Evolutionary conservation across 768 basidiomycete species (phyloP), one percentile per base, ranked within the genome.

Genomic region (Leccinellum luteum): DNA sequence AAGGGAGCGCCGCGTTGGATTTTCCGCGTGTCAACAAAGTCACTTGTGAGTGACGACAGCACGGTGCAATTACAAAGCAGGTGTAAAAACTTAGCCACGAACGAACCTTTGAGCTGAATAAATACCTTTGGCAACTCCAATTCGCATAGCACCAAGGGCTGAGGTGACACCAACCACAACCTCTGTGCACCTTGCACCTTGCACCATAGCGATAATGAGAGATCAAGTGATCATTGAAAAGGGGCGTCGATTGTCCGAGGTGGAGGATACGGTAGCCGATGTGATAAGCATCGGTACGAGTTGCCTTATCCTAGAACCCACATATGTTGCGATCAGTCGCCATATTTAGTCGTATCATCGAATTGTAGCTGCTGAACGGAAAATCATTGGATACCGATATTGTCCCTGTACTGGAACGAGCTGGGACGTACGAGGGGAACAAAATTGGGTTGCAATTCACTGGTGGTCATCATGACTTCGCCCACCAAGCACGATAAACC

Each of bases 181-280:
- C 94, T 82, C 87, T 88, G 92, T n/a, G 92, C 83, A 52, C 92
- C 92, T 72, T 89, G 86, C 76, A 6, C n/a, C n/a, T n/a, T n/a
- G 83, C 78, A 25, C 3, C 25, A 69, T 93, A 92, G 73, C 92
- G 90, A 69, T 85, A 94, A 79, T 93, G 94, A 58, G 95, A 75
- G 44, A 94, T 82, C 69, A 94, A 90, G 73, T 93, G 93, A 81
- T 82, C 84, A 78, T 51, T n/a, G n/a, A n/a, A n/a, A n/a, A n/a
- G n/a, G n/a, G n/a, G n/a, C n/a, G n/a, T n/a, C n/a, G n/a, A n/a
- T n/a, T 90, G 85, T 73, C 8, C 17, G 17, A 38, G 35, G 9
- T 90, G 86, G 38, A 93, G 78, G n/a, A 92, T 90, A 66, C 89
- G 85, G 79, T 90, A 91, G 6, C 92, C 92, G 67, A 94, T 94